Evolutionary conservation across 2,329 filamentous ascomycete genomes (phyloP).

Genomic region (Xylaria sp.): DNA sequence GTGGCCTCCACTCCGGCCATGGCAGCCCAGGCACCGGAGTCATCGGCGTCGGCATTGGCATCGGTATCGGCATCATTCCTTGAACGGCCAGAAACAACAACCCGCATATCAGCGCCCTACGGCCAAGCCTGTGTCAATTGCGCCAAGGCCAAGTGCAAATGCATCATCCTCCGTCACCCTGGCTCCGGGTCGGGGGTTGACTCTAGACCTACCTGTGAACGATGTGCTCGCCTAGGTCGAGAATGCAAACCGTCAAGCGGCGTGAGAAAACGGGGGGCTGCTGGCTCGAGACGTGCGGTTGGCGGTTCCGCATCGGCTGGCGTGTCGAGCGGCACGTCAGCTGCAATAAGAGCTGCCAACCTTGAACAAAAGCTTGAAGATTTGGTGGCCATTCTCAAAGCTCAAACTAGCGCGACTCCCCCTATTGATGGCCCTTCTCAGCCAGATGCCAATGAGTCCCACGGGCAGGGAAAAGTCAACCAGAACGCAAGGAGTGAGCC

Average conservation of each 20-base stretch:
- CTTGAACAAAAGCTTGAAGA: conserved; percentile 50
- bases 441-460: not conserved
- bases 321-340: conserved; percentile 18
- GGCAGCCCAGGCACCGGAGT: conserved; percentile 13
- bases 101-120: conserved; percentile 52
- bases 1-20: conserved; percentile 19
- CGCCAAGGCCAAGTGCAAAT: conserved; percentile 59
- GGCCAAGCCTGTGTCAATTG: conserved; percentile 57
- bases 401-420: conserved; percentile 39
- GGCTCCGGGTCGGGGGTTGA: conserved; percentile 24
- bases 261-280: conserved; percentile 48
- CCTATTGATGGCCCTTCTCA: conserved; percentile 1
- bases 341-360: conserved; percentile 40
- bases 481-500: conserved; percentile 6
- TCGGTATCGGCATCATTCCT: conserved; percentile 3
- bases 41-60: conserved; percentile 24
- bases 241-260: conserved; percentile 54
- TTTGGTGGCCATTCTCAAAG: conserved; percentile 46
- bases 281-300: conserved; percentile 22
- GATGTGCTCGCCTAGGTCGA: conserved; percentile 57
- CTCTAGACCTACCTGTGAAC: conserved; percentile 48
- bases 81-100: conserved; percentile 22
- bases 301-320: conserved; percentile 18
- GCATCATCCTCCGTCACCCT: conserved; percentile 50
- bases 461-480: not conserved